Conservation (phyloP, 2,329 filamentous ascomycete species). For the Furcasterigmium furcatum region DNA sequence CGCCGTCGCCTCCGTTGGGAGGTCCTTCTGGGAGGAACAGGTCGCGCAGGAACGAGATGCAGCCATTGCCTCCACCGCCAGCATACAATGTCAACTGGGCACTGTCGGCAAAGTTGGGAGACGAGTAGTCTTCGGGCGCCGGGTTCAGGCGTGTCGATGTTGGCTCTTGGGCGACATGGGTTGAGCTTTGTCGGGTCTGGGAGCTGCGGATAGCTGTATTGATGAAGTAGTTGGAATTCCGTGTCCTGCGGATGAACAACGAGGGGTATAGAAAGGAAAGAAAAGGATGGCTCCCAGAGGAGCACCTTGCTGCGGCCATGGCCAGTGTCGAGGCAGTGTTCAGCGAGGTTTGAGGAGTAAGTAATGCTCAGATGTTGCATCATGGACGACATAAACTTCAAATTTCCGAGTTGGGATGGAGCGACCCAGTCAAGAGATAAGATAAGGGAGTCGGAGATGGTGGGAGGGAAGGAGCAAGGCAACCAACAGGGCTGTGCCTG, state of each 20-base stretch:
- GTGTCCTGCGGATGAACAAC: conserved; percentile 27
- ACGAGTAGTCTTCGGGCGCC: conserved; percentile 76
- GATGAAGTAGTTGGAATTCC: conserved; percentile 17
- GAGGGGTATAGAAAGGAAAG: conserved; percentile 51
- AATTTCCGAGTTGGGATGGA: too few species aligned
- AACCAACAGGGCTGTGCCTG: too few species aligned
- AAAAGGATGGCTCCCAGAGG: conserved; percentile 27
- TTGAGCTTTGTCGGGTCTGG: conserved; percentile 11
- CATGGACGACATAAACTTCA: too few species aligned
- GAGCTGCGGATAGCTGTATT: conserved; percentile 13
- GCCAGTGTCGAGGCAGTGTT: conserved; percentile 6
- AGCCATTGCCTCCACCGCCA: conserved; percentile 83
- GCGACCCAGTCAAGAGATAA: too few species aligned
- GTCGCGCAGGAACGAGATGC: conserved; percentile 90
- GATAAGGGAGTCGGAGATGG: too few species aligned
- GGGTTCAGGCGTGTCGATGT: conserved; percentile 68
- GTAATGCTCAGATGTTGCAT: too few species aligned
- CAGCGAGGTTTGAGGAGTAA: too few species aligned
- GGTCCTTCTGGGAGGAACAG: conserved; percentile 87
- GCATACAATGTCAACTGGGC: conserved; percentile 75
- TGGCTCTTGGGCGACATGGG: conserved; percentile 10
- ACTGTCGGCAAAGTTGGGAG: conserved; percentile 82
- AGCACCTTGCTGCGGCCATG: conserved; percentile 38
- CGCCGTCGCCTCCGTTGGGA: conserved; percentile 91
- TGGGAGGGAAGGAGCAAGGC: too few species aligned